phyloP scores from a whole-genome alignment of 2,329 filamentous ascomycete species.

The Epichloe coenophiala region DNA sequence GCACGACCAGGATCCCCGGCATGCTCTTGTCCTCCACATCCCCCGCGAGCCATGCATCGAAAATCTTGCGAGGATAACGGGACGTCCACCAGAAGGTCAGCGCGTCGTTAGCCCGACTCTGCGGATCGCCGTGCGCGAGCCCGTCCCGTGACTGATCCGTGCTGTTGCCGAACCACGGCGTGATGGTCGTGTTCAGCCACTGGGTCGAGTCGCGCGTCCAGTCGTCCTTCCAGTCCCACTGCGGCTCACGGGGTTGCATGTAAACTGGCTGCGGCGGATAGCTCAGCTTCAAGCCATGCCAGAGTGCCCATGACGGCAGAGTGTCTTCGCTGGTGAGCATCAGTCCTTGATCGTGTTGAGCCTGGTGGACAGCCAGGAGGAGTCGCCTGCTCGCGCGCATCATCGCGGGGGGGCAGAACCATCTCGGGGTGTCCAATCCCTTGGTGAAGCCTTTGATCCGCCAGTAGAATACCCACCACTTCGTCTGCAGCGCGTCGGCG shows the following conservation, averaged over 20 bases:
- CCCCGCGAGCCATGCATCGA: slow-evolving; percentile 18
- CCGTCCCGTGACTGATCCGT: slow-evolving; percentile 14
- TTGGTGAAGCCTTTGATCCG: too few species aligned
- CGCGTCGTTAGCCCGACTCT: slow-evolving; percentile 11
- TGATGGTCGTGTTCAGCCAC: neutral
- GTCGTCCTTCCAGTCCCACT: slow-evolving; percentile 5
- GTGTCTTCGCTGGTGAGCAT: too few species aligned
- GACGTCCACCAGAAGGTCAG: slow-evolving; percentile 21
- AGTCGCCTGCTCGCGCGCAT: too few species aligned
- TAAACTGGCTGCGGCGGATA: slow-evolving; percentile 23
- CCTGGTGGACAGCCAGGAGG: too few species aligned
- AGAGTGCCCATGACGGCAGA: too few species aligned
- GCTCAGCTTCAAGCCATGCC: slow-evolving; percentile 13
- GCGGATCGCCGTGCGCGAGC: slow-evolving; percentile 12
- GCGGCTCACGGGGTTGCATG: slow-evolving; percentile 9
- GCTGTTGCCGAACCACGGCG: slow-evolving; percentile 17
- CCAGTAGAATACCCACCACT: too few species aligned
- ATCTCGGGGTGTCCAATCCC: too few species aligned
- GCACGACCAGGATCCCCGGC: slow-evolving; percentile 16
- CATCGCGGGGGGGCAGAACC: too few species aligned
- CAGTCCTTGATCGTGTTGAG: too few species aligned
- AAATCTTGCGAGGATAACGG: slow-evolving; percentile 16
- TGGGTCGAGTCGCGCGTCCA: too few species aligned
- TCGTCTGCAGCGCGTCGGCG: too few species aligned
- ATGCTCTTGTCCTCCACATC: slow-evolving; percentile 9